phyloP scores from a whole-genome alignment of 192 early-diverging fungal genomes.

The Geranomyces variabilis region DNA sequence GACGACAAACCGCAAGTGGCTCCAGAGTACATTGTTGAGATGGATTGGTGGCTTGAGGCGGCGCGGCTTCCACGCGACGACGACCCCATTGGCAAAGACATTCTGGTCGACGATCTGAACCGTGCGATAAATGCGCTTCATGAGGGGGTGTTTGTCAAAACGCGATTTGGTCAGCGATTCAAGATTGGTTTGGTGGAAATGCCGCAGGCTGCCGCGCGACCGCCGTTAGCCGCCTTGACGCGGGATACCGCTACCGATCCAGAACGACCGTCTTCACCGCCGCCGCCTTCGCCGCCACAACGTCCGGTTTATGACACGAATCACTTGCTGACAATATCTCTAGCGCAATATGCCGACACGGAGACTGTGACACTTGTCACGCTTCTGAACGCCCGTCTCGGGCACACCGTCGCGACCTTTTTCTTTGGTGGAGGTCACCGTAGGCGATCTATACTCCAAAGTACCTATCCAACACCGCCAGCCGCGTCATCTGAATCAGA shows the following conservation, averaged over 20 bases:
- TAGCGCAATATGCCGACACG: slow-evolving; percentile 21
- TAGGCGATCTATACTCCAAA: not conserved
- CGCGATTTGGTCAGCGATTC: slow-evolving; percentile 41
- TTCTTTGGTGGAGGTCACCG: slow-evolving; percentile 35
- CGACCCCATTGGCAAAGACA: not conserved
- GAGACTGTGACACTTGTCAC: slow-evolving; percentile 37
- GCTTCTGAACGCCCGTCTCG: slow-evolving; percentile 41
- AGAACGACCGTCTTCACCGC: not conserved
- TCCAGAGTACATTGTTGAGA: not conserved
- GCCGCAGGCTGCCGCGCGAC: slow-evolving; percentile 18
- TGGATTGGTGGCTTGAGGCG: slow-evolving; percentile 28
- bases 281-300: not conserved
- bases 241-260: not conserved
- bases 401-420: slow-evolving; percentile 36
- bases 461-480: not conserved
- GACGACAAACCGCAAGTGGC: not conserved
- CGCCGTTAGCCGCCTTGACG: not conserved
- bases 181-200: slow-evolving; percentile 17
- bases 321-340: slow-evolving; percentile 24
- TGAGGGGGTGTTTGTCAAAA: slow-evolving; percentile 27
- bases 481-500: not conserved
- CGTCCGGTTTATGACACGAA: slow-evolving; percentile 7
- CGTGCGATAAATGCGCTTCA: slow-evolving; percentile 15
- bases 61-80: slow-evolving; percentile 4
- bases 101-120: slow-evolving; percentile 4